Percentiles rank a stretch among this genome's conserved stretches.
These are phyloP conservation scores for Aspergillus leporis DNA, from an alignment of 495 filamentous ascomycete species.

Conservation along the genomic window DNA sequence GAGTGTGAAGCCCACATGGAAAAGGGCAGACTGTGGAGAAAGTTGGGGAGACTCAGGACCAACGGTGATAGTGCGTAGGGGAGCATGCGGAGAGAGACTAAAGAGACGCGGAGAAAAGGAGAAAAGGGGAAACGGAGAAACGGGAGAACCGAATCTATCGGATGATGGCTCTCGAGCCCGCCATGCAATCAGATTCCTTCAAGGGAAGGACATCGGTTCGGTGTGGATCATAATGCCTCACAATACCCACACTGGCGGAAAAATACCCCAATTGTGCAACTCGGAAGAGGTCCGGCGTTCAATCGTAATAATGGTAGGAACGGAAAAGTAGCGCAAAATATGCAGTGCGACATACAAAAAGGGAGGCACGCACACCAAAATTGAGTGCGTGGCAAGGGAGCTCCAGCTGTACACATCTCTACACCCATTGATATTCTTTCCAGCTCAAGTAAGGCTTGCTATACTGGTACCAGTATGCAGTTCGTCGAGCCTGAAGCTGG, in stretches of 20 bases:
- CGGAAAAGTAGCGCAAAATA: no score
- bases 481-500: conserved; percentile 1
- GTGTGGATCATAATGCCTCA: not conserved
- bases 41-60: conserved; percentile 1
- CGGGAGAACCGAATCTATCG: not conserved
- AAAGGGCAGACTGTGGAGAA: not conserved
- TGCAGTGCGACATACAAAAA: not conserved
- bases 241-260: not conserved
- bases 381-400: no score
- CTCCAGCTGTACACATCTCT: no score
- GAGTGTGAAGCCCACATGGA: not conserved
- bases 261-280: not conserved
- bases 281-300: no score
- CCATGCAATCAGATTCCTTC: no score
- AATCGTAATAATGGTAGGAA: no score
- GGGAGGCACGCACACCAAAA: not conserved
- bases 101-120: conserved; percentile 26
- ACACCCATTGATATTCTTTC: not conserved
- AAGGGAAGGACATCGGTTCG: not conserved
- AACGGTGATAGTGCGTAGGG: not conserved
- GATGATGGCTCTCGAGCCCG: not conserved
- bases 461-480: conserved; percentile 5
- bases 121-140: conserved; percentile 22
- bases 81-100: not conserved
- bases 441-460: not conserved